A percentile compares a stretch with the other conserved stretches of the same genome.
phyloP scores from a whole-genome alignment of 1,139 yeast genomes.

The Candida neerlandica region DNA sequence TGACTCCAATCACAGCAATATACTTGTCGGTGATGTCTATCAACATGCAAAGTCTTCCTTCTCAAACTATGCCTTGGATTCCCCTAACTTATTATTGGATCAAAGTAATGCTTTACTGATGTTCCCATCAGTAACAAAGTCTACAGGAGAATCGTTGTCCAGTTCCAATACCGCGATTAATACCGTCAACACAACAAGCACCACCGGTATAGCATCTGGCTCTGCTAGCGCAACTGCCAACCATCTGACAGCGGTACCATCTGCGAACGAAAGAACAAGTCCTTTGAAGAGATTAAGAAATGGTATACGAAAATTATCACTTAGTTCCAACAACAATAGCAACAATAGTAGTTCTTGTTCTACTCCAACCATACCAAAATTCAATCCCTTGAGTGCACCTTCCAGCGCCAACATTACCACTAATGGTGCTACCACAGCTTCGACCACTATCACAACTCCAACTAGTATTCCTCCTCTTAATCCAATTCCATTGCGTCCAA shows the following conservation, averaged over 20 bases:
- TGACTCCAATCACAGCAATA: constrained; percentile 9
- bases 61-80: constrained; percentile 33
- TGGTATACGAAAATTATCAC: constrained; percentile 37
- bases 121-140: constrained; percentile 23
- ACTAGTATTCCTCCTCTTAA: constrained; percentile 13
- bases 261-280: constrained; percentile 15
- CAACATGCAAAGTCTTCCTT: constrained; percentile 21
- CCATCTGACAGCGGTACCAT: constrained; percentile 9
- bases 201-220: not conserved
- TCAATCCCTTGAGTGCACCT: constrained; percentile 16
- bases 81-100: constrained; percentile 28
- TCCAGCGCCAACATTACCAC: not conserved
- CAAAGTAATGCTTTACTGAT: constrained; percentile 15
- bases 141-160: constrained; percentile 6
- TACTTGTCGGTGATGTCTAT: constrained; percentile 15
- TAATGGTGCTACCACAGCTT: constrained; percentile 6
- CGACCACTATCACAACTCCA: constrained; percentile 14
- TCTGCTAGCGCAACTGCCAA: not conserved
- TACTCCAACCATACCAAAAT: constrained; percentile 21
- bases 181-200: not conserved
- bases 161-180: not conserved
- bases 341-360: constrained; percentile 9
- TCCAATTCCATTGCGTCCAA: constrained; percentile 12
- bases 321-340: constrained; percentile 17
- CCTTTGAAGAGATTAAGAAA: constrained; percentile 32